These are phyloP conservation scores for Rhamnella rubrinervis DNA, from an alignment of 331 rosid genomes.

Conservation along the genomic window DNA sequence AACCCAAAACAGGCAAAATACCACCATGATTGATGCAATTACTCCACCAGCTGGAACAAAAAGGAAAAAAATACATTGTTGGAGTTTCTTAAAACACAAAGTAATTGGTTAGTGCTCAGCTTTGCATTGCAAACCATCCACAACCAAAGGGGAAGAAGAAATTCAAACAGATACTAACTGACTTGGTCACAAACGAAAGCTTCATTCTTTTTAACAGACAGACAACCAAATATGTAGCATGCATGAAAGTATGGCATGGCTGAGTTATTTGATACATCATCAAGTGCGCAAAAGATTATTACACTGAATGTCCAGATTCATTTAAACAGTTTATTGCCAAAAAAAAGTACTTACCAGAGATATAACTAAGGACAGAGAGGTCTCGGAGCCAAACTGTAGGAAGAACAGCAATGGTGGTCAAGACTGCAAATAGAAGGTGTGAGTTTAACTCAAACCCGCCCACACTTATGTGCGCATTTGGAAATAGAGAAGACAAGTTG, in stretches of 20 bases:
- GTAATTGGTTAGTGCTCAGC: too few relatives aligned
- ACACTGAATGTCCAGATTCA: background rate
- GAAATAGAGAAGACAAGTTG: constrained; percentile 89
- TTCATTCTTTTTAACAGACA: too few relatives aligned
- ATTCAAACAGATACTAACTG: too few relatives aligned
- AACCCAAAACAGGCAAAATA: constrained; percentile 70
- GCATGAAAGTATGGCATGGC: too few relatives aligned
- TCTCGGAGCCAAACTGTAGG: constrained; percentile 95
- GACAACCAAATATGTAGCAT: too few relatives aligned
- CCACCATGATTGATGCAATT: constrained; percentile 72
- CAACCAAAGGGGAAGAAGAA: too few relatives aligned
- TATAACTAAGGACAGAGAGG: constrained; percentile 82
- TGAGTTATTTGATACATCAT: too few relatives aligned
- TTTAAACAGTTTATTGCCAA: background rate
- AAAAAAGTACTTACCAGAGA: constrained; percentile 57
- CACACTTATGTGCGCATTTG: constrained; percentile 67
- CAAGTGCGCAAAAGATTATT: background rate
- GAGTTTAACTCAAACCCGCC: constrained; percentile 53
- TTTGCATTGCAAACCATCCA: too few relatives aligned
- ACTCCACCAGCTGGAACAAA: constrained; percentile 82
- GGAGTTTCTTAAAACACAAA: background rate
- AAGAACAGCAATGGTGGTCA: constrained; percentile 85
- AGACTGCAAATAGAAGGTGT: constrained; percentile 57
- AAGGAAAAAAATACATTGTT: constrained; percentile 2
- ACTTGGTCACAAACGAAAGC: too few relatives aligned